Evolutionary conservation across 208 protist species (phyloP).

Genomic region (Leishmania turanica): DNA sequence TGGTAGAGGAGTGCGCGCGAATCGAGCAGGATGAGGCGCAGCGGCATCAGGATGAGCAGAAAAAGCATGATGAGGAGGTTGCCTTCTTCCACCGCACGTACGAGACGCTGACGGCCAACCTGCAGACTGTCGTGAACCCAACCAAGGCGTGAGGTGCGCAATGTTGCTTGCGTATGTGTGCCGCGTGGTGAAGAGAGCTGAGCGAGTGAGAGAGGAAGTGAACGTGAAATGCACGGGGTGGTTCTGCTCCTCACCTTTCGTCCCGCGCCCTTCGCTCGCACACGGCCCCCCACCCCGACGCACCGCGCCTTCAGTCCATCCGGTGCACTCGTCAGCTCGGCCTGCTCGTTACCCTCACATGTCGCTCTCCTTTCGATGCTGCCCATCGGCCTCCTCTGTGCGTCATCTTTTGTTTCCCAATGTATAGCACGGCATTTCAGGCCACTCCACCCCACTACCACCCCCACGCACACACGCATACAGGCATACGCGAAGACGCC

Average conservation of each 20-base stretch:
- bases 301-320: background rate
- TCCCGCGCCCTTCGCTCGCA: background rate
- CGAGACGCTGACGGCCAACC: constrained; percentile 93
- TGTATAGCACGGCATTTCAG: background rate
- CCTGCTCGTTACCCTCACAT: background rate
- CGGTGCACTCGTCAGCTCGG: background rate
- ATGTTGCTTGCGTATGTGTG: background rate
- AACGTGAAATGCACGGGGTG: background rate
- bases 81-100: constrained; percentile 96
- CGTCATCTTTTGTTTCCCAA: background rate
- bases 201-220: background rate
- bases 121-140: constrained; percentile 90
- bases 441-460: background rate
- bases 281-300: background rate
- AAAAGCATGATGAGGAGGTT: constrained; percentile 97
- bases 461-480: background rate
- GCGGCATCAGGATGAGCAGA: constrained; percentile 90
- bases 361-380: background rate
- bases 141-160: constrained; percentile 53
- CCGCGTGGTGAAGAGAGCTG: background rate
- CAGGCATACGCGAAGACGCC: background rate
- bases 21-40: constrained; percentile 93
- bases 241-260: background rate
- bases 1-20: constrained; percentile 70
- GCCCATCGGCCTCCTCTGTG: background rate